Evolutionary conservation across 2,329 filamentous ascomycete genomes (phyloP).

Genomic region (Cladosporium austrohemisphaericum): DNA sequence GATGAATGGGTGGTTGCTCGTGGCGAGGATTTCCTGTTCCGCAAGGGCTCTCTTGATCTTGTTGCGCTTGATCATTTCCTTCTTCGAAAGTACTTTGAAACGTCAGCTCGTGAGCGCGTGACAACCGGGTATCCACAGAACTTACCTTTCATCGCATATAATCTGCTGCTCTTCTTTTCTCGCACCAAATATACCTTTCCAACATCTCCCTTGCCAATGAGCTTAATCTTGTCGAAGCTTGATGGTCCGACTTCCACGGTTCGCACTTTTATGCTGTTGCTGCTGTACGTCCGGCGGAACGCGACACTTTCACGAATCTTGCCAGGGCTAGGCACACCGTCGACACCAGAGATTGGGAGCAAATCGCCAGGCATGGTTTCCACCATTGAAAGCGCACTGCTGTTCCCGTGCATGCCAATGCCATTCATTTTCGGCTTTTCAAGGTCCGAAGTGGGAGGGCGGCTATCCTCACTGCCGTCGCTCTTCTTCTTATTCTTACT

Average conservation of each 20-base stretch:
- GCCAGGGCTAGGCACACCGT: constrained; percentile 63
- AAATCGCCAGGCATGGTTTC: constrained; percentile 40
- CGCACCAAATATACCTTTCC: constrained; percentile 96
- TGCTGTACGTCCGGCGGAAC: constrained; percentile 94
- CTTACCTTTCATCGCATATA: constrained; percentile 98
- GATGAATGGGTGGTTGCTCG: constrained; percentile 98
- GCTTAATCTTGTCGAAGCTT: constrained; percentile 99
- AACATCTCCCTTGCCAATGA: constrained; percentile 98
- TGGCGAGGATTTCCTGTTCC: constrained; percentile 96
- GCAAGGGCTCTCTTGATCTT: constrained; percentile 98
- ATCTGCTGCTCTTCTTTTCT: constrained; percentile 91
- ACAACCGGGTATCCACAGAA: constrained; percentile 14
- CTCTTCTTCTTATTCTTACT: constrained; percentile 38
- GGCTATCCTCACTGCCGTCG: constrained; percentile 46
- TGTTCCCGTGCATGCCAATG: constrained; percentile 46
- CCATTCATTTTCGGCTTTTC: constrained; percentile 62
- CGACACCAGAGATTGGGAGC: constrained; percentile 39
- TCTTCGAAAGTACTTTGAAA: constrained; percentile 86
- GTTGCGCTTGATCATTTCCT: constrained; percentile 99
- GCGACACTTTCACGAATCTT: constrained; percentile 64
- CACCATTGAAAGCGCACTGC: constrained; percentile 51
- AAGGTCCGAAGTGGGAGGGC: constrained; percentile 80
- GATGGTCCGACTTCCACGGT: constrained; percentile 93
- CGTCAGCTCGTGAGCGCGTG: constrained; percentile 25
- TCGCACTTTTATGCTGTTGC: constrained; percentile 97